Evolutionary conservation across 371 early-diverging fungal genomes (phyloP), one percentile per base, ranked within the genome.

Genomic region (Capniomyces stellatus): DNA sequence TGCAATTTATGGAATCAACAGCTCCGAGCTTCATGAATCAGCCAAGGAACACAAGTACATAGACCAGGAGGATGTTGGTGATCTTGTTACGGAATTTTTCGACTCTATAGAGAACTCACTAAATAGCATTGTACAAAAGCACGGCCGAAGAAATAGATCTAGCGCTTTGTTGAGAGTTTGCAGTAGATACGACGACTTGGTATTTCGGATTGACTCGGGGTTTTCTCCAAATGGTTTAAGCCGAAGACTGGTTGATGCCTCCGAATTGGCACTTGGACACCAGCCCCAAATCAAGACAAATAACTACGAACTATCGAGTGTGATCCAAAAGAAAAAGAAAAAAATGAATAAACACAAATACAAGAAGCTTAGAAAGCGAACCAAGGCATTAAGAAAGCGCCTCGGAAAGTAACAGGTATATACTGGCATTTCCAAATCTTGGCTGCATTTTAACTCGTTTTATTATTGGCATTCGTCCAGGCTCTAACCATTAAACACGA

Each of bases 291-390:
- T n/a, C n/a, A 35, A 15, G 6, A 10, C 15, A 6, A 35, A 35
- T 27, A 52, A 18, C 35, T 61, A 71, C 46, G 58, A 52, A 49
- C 51, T 78, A 58, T 74, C 78, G n/a, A 82, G 82, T 60, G 79
- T 83, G 22, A 63, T 76, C 61, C 73, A 84, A 70, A 87, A 85
- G 71, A 74, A 83, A 63, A 79, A 72, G 57, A 71, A 79, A 64
- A 87, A 87, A 73, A 84, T 87, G 85, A 83, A 84, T 63, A 87
- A 87, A 73, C 87, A 87, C 64, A 87, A 87, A 65, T 80, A 81
- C 61, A 79, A 75, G 68, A 87, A 87, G 63, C 71, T 85, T 59
- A 76, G 82, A 62, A 85, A 84, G 75, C 74, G 81, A 67, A 79
- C 77, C 35, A 76, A 82, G 55, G 84, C 85, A 12, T 62, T 83